Base-by-base conservation (phyloP, 2,329 filamentous ascomycete species). In the Samsoniella hepiali region DNA sequence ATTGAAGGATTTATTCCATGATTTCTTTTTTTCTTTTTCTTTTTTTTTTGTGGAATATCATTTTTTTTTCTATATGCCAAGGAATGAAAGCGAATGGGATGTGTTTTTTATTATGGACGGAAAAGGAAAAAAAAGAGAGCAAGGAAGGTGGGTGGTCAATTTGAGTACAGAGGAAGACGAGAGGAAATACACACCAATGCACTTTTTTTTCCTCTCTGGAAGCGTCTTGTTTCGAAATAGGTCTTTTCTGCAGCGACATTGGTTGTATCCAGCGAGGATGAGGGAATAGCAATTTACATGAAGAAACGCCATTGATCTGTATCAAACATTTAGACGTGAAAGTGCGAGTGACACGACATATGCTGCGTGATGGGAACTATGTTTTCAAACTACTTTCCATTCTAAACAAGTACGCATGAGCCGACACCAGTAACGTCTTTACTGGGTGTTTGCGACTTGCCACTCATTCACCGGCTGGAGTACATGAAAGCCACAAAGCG, bases 201-300 rank as follows among this genome's bases (percentile, higher is more conserved):
- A 17, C 31, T 27, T 49, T 17, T 38, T 36, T 57, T 45, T n/a
- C 6, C 5, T 3, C 27, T n/a, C 10, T 32, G 29, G 32, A 32
- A 57, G 17, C 31, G 31, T 36, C 34, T 50, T 13, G 34, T 49
- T 49, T 4, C 44, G 5, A 58, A 29, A 49, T 49, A 15, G 36
- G 47, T 34, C 62, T 57, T 60, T 36, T 34, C 29, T 60, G 44
- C 53, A 45, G 42, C 60, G 53, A 62, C 55, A 54, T 57, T 22
- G 34, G 38, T 49, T 57, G 55, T 61, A 57, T 55, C 51, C 29
- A 59, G 47, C 47, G 57, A 49, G 57, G 45, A 51, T 32, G n/a
- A 40, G 42, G 15, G 36, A 51, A 42, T 32, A 51, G 34, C 22
- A 40, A 42, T 31, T 31, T 51, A 59, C 47, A 31, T 42, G 17